Evolutionary conservation across 208 protist genomes (phyloP), one percentile per base, ranked within the genome.

Genomic region (Balamuthia mandrillaris): DNA sequence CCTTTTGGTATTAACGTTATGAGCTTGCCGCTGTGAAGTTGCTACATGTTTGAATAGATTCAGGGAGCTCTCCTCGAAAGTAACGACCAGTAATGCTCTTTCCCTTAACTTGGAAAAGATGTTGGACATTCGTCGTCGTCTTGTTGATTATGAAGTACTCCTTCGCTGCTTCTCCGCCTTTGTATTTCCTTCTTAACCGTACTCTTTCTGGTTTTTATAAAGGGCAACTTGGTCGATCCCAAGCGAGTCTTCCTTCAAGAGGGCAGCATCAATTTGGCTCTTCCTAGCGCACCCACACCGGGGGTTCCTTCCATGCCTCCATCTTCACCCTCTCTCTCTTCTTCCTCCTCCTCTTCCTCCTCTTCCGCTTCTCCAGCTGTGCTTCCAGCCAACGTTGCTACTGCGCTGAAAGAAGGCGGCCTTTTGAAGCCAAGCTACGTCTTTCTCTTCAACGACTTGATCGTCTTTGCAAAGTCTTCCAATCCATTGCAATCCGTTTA

Each of bases 371-470:
- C 37, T 27, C 63, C 63, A n/a, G 63, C 24, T 16, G 33, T 44
- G 9, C 18, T 39, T 3, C 37, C 63, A 31, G 63, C 63, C 6
- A 1, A 33, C 5, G 63, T 21, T 1, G 58, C 29, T 10, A 31
- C 58, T 14, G 27, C 37, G 16, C 18, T 24, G 61, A 60, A 63
- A 63, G 56, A 29, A 18, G 24, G 56, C 16, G 56, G 10, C 12
- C 42, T 37, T 12, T 56, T 78, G 68, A 78, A 33, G 0, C n/a
- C 74, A 18, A 65, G 21, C 37, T 81, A 81, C 52, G 27, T 81
- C n/a, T 81, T 81, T 41, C 52, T 81, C 12, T 81, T 81, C 49
- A 81, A 81, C 74, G 74, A 81, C n/a, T 35, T 81, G 44, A 21
- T 81, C 27, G 35, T 81, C 31, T 31, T 81, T 24, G 61, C 74